Conservation (phyloP, 441 rosid genomes). For the Mallotus repandus region DNA sequence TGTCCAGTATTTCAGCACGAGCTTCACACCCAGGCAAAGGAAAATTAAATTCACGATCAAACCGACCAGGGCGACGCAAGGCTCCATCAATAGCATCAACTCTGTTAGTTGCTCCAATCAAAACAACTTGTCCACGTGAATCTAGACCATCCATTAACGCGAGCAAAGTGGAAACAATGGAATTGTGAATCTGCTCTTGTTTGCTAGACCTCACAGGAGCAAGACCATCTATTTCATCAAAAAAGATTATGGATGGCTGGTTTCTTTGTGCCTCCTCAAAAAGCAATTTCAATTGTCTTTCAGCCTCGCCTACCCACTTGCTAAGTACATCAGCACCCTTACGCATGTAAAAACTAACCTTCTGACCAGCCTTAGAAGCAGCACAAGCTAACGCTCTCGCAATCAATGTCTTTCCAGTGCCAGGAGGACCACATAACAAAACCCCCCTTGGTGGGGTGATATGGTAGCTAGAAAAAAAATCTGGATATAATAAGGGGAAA, state of each 20-base stretch:
- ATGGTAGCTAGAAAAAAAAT: slow-evolving; percentile 94
- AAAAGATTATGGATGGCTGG: slow-evolving; percentile 98
- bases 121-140: slow-evolving; percentile 99
- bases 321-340: slow-evolving; percentile 99
- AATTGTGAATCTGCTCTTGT: slow-evolving; percentile 99
- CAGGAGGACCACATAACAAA: slow-evolving; percentile 98
- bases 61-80: slow-evolving; percentile 98
- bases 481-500: slow-evolving; percentile 95
- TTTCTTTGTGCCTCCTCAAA: slow-evolving; percentile 99
- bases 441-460: slow-evolving; percentile 99
- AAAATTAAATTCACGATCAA: slow-evolving; percentile 97
- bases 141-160: slow-evolving; percentile 99
- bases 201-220: slow-evolving; percentile 99
- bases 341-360: slow-evolving; percentile 99
- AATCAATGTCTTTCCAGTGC: slow-evolving; percentile 98
- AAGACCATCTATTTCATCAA: slow-evolving; percentile 99
- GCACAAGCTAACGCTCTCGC: slow-evolving; percentile 99
- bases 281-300: slow-evolving; percentile 93
- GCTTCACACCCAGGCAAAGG: slow-evolving; percentile 99
- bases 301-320: slow-evolving; percentile 99
- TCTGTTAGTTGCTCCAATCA: slow-evolving; percentile 99
- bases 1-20: slow-evolving; percentile 92
- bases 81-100: slow-evolving; percentile 99
- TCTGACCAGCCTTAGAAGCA: slow-evolving; percentile 99
- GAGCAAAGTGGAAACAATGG: slow-evolving; percentile 96